Evolutionary conservation across 352 stramenopile species (phyloP), one percentile per base, ranked within the genome.

Genomic region (Pythium periplocum): DNA sequence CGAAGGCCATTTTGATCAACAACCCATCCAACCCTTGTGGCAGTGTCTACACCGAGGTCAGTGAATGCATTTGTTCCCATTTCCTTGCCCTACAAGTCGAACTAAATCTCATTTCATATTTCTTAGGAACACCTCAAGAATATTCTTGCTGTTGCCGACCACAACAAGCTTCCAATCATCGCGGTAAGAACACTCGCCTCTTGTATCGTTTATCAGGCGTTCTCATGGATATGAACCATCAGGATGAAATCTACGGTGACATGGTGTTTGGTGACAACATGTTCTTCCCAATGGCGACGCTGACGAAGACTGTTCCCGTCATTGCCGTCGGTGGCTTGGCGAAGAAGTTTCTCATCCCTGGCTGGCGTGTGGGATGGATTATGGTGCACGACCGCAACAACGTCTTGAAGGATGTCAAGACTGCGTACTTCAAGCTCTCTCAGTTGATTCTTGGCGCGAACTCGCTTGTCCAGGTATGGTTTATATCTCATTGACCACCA

Each of bases 1-100:
- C 86, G n/a, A 88, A 83, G 53, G 75, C 87, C 8, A 98, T 99
- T 46, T 53, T 99, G 6, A 66, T 99, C 26, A 98, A 98, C 68
- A 99, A 99, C 74, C 96, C 59, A 68, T 90, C 67, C 12, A 99
- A 98, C 72, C 90, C 95, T 5, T 98, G 94, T 41, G 95, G 96
- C 26, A 95, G 84, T 39, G 93, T 98, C 32, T 98, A 96, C 64
- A 95, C 85, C 5, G 86, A 97, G 72, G 66, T 81, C 12, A 54
- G 17, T 4, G 26, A 4, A 30, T 17, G 37, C 40, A 39, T 55
- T 11, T 38, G 2, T 54, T 32, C 38, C 6, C 10, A n/a, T 53
- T 40, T 17, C 10, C 32, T 3, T 26, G 12, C 17, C 17, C 17
- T 26, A 26, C 17, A 26, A 26, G 17, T 26, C 17, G 0, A 26